Evolutionary conservation across 2,329 filamentous ascomycete species (phyloP), one percentile per base, ranked within the genome.

Genomic region (Fusarium denticulatum): DNA sequence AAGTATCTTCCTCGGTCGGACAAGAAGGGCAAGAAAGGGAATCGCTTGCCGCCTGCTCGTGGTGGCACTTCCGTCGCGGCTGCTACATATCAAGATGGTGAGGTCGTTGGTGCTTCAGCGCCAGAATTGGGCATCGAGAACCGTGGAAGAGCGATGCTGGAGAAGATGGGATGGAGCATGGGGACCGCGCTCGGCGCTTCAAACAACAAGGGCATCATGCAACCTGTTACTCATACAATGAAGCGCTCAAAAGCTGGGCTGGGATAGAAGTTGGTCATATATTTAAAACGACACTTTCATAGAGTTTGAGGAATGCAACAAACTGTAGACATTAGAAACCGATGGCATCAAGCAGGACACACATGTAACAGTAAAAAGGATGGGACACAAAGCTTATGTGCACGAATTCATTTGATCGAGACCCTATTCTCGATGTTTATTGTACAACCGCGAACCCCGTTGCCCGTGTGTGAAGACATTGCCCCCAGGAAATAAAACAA

Each of bases 131-230:
- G 94, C 3, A 85, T 86, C 9, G 93, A 93, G 60, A 98, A 97
- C 80, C 94, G 90, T 74, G 96, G 96, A 16, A 89, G 94, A 57
- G 90, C 91, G 7, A 93, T 99, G 90, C 84, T 99, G 72, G 94
- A 97, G 84, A 98, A 96, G 83, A 98, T 98, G 96, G 96, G 96
- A 7, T 99, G 96, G 95, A 93, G 89, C 69, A 92, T 88, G 59
- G 96, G 96, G 10, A 97, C 92, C 79, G 93, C 93, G 4, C 87
- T 99, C 2, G 96, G 96, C 59, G 90, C 93, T 16, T 80, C 86
- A 3, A 91, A 97, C 72, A 97, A 97, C 81, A 94, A 96, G 81
- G 96, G 96, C 37, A 96, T 97, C 59, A 83, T 97, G 72, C 90
- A 94, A 69, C 96, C 96, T 1, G 93, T 99, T 30, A 88, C 91